Conservation (phyloP, 2,329 filamentous ascomycete genomes). For the Colletotrichum karsti region DNA sequence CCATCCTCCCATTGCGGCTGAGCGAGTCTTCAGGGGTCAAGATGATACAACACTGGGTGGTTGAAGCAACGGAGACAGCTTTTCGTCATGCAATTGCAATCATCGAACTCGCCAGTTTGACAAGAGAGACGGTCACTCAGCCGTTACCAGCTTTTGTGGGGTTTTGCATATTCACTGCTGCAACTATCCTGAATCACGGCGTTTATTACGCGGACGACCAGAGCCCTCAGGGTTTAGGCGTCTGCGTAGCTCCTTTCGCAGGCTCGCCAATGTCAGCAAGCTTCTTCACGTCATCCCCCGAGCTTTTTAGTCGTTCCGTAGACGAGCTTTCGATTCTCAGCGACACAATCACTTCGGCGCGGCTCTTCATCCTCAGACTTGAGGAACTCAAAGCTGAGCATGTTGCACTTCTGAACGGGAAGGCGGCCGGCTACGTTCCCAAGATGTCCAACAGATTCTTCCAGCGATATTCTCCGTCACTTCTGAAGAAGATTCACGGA, state of each 20-base stretch:
- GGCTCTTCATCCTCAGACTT: not conserved
- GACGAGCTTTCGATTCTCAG: conserved; percentile 5
- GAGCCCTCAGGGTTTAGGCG: not conserved
- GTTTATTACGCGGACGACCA: conserved; percentile 1
- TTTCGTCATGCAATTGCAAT: conserved; percentile 21
- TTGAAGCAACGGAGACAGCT: conserved; percentile 5
- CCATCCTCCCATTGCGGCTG: conserved; percentile 1
- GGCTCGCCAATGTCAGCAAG: conserved; percentile 11
- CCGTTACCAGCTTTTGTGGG: conserved; percentile 9
- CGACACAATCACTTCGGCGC: not conserved
- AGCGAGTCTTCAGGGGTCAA: conserved; percentile 5
- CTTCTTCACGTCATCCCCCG: not conserved
- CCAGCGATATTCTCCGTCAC: not conserved
- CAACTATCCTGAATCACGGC: conserved; percentile 1
- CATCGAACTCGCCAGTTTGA: not conserved
- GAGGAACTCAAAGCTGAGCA: conserved; percentile 14
- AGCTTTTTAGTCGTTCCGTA: not conserved
- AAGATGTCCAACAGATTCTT: conserved; percentile 7
- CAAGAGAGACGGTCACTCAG: not conserved
- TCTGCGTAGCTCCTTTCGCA: not conserved
- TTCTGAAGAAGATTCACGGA: conserved; percentile 4
- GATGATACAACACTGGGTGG: conserved; percentile 17
- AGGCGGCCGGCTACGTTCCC: not conserved
- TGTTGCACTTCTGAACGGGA: not conserved
- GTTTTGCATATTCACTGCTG: conserved; percentile 19